Base-by-base conservation (phyloP, 2,329 filamentous ascomycete genomes). In the Colletotrichum agaves region DNA sequence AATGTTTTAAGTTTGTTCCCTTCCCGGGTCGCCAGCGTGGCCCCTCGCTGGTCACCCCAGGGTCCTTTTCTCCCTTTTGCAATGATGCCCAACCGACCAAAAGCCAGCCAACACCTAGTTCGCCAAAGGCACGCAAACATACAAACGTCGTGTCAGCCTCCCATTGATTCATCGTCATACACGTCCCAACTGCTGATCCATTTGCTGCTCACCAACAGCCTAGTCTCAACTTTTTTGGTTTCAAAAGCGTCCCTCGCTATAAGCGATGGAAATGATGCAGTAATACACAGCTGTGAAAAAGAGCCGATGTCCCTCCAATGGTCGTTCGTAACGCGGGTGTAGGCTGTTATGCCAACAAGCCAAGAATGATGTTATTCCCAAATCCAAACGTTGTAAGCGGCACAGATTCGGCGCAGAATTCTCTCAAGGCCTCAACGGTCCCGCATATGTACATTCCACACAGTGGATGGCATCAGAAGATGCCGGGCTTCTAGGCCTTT, bases 401-500 rank as follows among this genome's bases (percentile, higher is more conserved):
- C 33, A 35, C 5, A 64, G 39, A 67, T 53, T 59, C 39, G 33
- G 65, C 53, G 49, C 41, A 60, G 33, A 65, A 53, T 33, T 21
- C n/a, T 33, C 47, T 59, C 10, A 55, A 55, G 46, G 41, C 17
- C 41, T 49, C 21, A 41, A 19, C 53, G 47, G 35, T 60, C 47
- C 61, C 61, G 61, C 61, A 49, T 68, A 68, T 68, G 60, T 68
- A 68, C 65, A 68, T 35, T 64, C 61, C 64, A 67, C 53, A 46
- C 46, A 13, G 61, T 53, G 64, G 58, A 53, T 19, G 39, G 47
- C 65, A 68, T 47, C 33, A 23, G 11, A 49, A 13, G 33, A 49
- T 60, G 61, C 12, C 47, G 43, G 17, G 10, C 33, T 33, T 69
- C 79, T 88, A 90, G 63, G 90, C 91, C 85, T 92, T 93, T 76